Evolutionary conservation across 176 grass and related monocot genomes (phyloP).

Genomic region (Lolium multiflorum): DNA sequence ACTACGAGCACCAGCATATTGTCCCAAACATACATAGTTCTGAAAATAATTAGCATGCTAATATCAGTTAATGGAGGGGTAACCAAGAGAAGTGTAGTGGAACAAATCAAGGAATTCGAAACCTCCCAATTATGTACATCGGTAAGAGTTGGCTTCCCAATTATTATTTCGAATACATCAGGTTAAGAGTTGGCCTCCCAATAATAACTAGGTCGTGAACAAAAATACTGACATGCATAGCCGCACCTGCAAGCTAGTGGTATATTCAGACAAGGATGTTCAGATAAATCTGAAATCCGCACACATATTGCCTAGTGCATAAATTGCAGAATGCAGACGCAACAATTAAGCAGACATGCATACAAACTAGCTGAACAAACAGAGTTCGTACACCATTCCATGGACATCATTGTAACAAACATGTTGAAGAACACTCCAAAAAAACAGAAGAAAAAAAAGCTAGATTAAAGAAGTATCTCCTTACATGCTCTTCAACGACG

Average conservation of each 20-base stretch:
- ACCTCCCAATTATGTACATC: too few relatives aligned
- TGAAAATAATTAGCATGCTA: background rate
- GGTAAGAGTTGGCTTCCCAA: too few relatives aligned
- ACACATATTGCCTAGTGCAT: background rate
- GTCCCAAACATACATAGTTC: background rate
- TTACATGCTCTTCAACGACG: slow-evolving; percentile 97
- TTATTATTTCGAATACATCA: too few relatives aligned
- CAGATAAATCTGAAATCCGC: slow-evolving; percentile 27
- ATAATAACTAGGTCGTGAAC: background rate
- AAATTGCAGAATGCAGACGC: slow-evolving; percentile 11
- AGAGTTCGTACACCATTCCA: slow-evolving; percentile 23
- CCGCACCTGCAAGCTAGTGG: background rate
- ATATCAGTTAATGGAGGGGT: background rate
- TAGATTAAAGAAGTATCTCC: slow-evolving; percentile 44
- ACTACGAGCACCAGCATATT: background rate
- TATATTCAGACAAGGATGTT: slow-evolving; percentile 22
- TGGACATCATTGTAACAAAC: slow-evolving; percentile 27
- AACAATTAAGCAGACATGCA: slow-evolving; percentile 6
- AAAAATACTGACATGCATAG: background rate
- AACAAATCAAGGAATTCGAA: background rate
- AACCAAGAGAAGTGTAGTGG: background rate
- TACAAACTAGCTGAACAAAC: slow-evolving; percentile 1
- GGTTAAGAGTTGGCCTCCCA: too few relatives aligned
- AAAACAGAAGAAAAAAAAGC: background rate
- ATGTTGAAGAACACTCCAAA: background rate